Evolutionary conservation across 139 green algal species (phyloP).

Genomic region (Edaphochlamys debaryana): DNA sequence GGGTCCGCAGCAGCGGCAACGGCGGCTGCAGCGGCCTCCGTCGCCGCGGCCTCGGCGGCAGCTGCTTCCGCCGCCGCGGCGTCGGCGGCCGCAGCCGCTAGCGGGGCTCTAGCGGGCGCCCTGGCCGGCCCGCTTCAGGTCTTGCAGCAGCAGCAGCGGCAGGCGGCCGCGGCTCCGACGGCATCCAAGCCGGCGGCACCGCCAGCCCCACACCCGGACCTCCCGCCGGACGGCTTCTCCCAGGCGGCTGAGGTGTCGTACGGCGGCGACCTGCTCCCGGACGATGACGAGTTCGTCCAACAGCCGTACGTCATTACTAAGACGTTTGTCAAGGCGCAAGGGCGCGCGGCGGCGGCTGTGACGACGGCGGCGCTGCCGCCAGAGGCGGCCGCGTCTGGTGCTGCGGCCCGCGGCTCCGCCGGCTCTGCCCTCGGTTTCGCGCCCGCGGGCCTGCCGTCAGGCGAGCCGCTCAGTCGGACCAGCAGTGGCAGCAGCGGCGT

Average conservation of each 20-base stretch:
- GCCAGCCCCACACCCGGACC: background rate
- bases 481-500: background rate
- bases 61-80: background rate
- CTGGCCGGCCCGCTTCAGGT: background rate
- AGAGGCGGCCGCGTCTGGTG: background rate
- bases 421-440: background rate
- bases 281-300: background rate
- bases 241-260: background rate
- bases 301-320: conserved; percentile 21
- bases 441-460: background rate
- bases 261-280: background rate
- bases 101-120: too few relatives aligned
- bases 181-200: background rate
- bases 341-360: background rate
- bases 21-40: background rate
- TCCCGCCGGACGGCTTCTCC: conserved; percentile 36
- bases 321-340: background rate
- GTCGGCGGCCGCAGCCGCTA: background rate
- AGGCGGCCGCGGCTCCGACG: too few relatives aligned
- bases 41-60: too few relatives aligned
- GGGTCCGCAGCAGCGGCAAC: background rate
- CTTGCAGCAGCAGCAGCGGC: background rate
- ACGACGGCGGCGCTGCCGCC: background rate
- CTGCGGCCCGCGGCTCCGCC: background rate
- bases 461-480: conserved; percentile 10